Conservation (phyloP, 1,284 basidiomycete species). For the Athelia psychrophila region DNA sequence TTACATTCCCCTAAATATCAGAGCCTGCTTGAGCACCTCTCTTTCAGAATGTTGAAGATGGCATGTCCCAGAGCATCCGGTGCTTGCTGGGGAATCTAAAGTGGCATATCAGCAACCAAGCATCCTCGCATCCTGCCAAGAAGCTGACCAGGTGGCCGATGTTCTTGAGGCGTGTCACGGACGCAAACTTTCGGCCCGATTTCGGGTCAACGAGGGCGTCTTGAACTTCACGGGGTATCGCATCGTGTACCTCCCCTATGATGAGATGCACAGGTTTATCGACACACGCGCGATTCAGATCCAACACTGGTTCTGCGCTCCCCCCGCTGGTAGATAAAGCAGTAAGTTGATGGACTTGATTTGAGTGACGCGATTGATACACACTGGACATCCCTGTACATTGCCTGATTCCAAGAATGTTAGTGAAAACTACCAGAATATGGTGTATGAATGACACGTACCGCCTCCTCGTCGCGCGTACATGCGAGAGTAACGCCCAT, state of each 20-base stretch:
- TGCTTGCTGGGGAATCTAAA: constrained; percentile 16
- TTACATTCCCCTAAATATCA: not conserved
- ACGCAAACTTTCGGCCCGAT: constrained; percentile 41
- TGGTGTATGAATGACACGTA: constrained; percentile 21
- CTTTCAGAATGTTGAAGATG: constrained; percentile 3
- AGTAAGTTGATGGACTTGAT: not conserved
- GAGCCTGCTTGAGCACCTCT: not conserved
- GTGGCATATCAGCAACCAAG: not conserved
- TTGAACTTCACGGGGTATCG: constrained; percentile 47
- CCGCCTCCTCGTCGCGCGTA: constrained; percentile 54
- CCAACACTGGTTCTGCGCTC: constrained; percentile 43
- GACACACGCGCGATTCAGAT: constrained; percentile 36
- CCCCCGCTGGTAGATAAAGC: constrained; percentile 13
- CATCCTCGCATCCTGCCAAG: not conserved
- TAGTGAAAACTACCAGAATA: too few species aligned
- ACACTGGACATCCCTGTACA: constrained; percentile 24
- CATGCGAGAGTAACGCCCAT: constrained; percentile 47
- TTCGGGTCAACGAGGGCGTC: constrained; percentile 39
- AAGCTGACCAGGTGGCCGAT: constrained; percentile 47
- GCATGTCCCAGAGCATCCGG: constrained; percentile 16
- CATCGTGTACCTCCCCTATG: constrained; percentile 46
- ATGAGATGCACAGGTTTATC: constrained; percentile 46
- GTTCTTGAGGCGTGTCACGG: constrained; percentile 33
- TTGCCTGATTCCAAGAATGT: constrained; percentile 17
- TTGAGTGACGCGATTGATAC: not conserved